Percentiles rank a stretch among this genome's conserved stretches.
Conservation (phyloP, 805 yeast genomes). For the Kuraishia floccosa region DNA sequence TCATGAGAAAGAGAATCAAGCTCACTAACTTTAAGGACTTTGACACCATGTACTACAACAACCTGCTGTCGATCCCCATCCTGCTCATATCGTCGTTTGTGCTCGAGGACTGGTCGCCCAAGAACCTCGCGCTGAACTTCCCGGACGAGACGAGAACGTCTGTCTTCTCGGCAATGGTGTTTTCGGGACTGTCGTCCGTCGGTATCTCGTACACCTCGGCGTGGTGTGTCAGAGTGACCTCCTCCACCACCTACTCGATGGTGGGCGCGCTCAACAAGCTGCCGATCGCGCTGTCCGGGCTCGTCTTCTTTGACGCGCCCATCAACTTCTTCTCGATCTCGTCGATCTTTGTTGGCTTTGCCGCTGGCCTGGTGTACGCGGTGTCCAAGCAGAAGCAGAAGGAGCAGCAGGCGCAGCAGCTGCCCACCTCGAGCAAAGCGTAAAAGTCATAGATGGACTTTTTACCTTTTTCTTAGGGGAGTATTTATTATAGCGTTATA, state of each 20-base stretch:
- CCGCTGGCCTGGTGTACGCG: conserved; percentile 93
- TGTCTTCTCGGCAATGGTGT: conserved; percentile 70
- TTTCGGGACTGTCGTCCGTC: conserved; percentile 89
- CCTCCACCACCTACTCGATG: conserved; percentile 98
- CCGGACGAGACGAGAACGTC: conserved; percentile 60
- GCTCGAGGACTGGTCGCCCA: conserved; percentile 89
- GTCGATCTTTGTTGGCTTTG: conserved; percentile 87
- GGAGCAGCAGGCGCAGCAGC: conserved; percentile 24
- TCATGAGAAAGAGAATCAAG: conserved; percentile 97
- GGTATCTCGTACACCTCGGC: conserved; percentile 98
- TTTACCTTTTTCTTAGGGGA: neutral
- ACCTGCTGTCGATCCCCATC: conserved; percentile 86
- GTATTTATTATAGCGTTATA: too few species aligned
- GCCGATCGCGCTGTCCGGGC: conserved; percentile 93
- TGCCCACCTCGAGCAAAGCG: conserved; percentile 13
- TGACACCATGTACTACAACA: conserved; percentile 98
- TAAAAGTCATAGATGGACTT: too few species aligned
- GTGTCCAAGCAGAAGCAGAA: conserved; percentile 89
- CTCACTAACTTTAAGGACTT: conserved; percentile 92
- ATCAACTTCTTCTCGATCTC: conserved; percentile 83
- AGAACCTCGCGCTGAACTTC: conserved; percentile 67
- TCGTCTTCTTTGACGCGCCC: conserved; percentile 90
- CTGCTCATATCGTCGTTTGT: conserved; percentile 63
- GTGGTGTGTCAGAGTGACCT: conserved; percentile 99
- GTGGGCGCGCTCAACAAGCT: conserved; percentile 98